A percentile compares a stretch with the other conserved stretches of the same genome.
These are phyloP conservation scores for Serendipita sp. DNA, from an alignment of 768 basidiomycete genomes.

Conservation along the genomic window DNA sequence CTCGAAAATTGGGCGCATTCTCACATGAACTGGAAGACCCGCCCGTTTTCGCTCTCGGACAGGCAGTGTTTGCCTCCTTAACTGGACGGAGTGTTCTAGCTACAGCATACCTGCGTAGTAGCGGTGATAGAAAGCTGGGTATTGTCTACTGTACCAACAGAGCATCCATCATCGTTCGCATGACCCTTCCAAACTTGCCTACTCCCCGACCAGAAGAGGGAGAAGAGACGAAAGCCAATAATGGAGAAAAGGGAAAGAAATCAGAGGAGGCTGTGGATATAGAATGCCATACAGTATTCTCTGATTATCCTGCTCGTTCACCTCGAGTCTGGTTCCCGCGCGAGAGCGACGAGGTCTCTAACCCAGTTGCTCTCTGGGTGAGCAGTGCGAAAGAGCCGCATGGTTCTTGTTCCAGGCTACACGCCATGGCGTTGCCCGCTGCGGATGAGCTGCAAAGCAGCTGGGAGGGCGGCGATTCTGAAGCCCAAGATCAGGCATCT, in stretches of 20 bases:
- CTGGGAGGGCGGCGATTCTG: neutral
- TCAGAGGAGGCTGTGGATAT: neutral
- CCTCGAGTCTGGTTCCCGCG: neutral
- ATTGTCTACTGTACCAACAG: slow-evolving; percentile 2
- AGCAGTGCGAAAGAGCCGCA: slow-evolving; percentile 4
- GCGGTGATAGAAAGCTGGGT: neutral
- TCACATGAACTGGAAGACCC: neutral
- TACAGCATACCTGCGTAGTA: neutral
- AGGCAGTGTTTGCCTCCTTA: neutral
- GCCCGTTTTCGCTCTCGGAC: neutral
- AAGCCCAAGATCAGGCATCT: neutral
- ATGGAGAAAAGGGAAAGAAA: neutral
- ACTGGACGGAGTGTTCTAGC: neutral
- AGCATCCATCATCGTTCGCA: neutral
- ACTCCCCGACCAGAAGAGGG: neutral
- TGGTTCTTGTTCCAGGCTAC: neutral
- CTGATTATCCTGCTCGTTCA: neutral
- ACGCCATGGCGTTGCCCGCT: neutral
- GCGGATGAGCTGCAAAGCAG: neutral
- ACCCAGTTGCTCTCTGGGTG: neutral
- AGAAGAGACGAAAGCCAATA: neutral
- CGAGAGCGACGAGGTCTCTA: neutral
- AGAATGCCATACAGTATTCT: neutral
- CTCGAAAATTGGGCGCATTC: neutral
- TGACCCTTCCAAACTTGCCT: neutral